Conservation (phyloP, 2,329 filamentous ascomycete genomes). For the Colletotrichum scovillei region DNA sequence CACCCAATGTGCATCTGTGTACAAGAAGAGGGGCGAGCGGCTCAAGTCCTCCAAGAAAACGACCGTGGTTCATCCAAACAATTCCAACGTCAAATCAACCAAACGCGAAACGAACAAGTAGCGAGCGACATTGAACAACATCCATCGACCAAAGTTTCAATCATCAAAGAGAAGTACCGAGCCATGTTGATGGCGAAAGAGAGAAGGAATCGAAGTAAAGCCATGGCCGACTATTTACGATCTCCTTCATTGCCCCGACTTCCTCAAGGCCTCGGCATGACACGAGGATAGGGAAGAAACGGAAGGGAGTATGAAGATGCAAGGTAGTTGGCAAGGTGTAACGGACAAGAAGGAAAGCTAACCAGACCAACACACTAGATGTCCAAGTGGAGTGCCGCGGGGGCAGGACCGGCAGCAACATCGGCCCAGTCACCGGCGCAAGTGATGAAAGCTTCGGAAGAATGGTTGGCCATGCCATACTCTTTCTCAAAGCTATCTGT, state of each 20-base stretch:
- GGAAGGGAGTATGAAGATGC: background rate
- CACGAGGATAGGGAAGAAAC: background rate
- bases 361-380: background rate
- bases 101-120: background rate
- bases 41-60: background rate
- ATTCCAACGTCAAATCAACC: background rate
- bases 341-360: background rate
- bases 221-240: background rate
- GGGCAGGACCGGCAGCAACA: background rate
- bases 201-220: background rate
- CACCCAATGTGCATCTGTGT: background rate
- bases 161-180: background rate
- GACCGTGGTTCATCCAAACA: conserved; percentile 1
- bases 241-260: background rate
- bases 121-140: background rate
- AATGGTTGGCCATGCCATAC: conserved; percentile 24
- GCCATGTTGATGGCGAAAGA: background rate
- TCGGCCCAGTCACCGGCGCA: conserved; percentile 30
- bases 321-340: background rate
- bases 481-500: conserved; percentile 13
- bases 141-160: background rate
- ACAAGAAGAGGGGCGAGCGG: background rate
- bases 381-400: background rate
- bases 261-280: background rate
- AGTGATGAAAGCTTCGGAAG: conserved; percentile 16